Conservation (phyloP, 2,329 filamentous ascomycete genomes). For the Xylariaceae sp. region DNA sequence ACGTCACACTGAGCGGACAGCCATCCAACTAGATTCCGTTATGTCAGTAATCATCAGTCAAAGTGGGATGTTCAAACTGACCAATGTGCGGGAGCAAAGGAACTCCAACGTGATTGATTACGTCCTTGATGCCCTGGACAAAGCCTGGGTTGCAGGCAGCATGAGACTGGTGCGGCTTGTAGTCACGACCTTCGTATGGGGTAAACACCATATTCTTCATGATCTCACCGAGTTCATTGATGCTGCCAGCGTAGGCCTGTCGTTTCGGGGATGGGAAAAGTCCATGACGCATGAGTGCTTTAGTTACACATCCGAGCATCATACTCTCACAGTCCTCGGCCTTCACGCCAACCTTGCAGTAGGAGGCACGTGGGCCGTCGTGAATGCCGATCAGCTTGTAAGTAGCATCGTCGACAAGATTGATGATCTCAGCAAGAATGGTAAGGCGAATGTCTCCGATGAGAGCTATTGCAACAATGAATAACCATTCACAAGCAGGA, state of each 20-base stretch:
- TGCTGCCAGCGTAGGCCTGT: conserved; percentile 15
- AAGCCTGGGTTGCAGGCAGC: conserved; percentile 21
- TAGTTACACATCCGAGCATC: conserved; percentile 24
- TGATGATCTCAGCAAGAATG: conserved; percentile 17
- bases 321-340: conserved; percentile 22
- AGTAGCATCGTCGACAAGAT: conserved; percentile 10
- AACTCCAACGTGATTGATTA: conserved; percentile 16
- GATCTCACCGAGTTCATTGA: conserved; percentile 13
- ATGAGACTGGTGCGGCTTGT: conserved; percentile 21
- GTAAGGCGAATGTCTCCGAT: conserved; percentile 13
- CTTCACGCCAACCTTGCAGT: conserved; percentile 20
- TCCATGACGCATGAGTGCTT: conserved; percentile 10
- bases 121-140: conserved; percentile 3
- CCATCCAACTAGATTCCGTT: background rate
- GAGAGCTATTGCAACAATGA: conserved; percentile 1
- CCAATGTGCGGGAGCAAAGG: conserved; percentile 11
- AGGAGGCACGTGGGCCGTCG: background rate
- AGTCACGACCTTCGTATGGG: conserved; percentile 20
- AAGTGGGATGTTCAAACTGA: conserved; percentile 1
- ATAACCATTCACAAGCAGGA: background rate
- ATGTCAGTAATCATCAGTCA: background rate
- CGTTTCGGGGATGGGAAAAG: conserved; percentile 22
- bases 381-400: background rate
- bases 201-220: conserved; percentile 17
- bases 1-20: background rate